Evolutionary conservation across 1,284 basidiomycete species (phyloP).

Genomic region (Puccinia coronata): DNA sequence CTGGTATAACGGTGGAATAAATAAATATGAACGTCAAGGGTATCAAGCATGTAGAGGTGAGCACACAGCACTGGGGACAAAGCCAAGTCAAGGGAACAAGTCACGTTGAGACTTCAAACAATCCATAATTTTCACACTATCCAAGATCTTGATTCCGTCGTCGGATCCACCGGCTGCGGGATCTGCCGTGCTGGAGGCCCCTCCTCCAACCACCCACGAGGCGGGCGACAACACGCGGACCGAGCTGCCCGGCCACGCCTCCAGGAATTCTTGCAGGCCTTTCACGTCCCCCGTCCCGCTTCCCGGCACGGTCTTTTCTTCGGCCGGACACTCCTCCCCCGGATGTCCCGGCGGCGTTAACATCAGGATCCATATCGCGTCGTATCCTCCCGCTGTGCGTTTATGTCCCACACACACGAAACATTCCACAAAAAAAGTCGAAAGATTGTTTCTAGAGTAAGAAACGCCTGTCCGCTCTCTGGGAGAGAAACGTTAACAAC

Average conservation of each 20-base stretch:
- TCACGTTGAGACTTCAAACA: background rate
- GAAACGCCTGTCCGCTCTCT: background rate
- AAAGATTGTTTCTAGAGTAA: background rate
- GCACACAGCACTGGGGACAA: too few species aligned
- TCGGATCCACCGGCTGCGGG: background rate
- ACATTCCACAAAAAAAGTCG: background rate
- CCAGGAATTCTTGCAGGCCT: conserved; percentile 13
- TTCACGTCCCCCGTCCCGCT: background rate
- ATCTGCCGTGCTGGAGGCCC: background rate
- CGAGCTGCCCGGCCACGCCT: conserved; percentile 18
- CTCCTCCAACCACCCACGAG: conserved; percentile 34
- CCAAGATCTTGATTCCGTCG: conserved; percentile 26
- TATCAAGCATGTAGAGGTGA: too few species aligned
- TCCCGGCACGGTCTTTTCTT: too few species aligned
- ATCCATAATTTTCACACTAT: background rate
- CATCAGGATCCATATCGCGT: conserved; percentile 90
- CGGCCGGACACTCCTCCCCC: background rate
- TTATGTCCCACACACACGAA: background rate
- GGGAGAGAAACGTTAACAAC: background rate
- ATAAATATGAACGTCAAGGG: too few species aligned
- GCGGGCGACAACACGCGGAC: conserved; percentile 26
- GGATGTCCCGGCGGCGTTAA: conserved; percentile 64
- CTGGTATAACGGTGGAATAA: too few species aligned
- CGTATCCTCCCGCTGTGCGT: conserved; percentile 76
- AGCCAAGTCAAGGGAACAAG: conserved; percentile 5